Conservation (phyloP, 2,329 filamentous ascomycete species). For the Berkeleyomyces basicola region DNA sequence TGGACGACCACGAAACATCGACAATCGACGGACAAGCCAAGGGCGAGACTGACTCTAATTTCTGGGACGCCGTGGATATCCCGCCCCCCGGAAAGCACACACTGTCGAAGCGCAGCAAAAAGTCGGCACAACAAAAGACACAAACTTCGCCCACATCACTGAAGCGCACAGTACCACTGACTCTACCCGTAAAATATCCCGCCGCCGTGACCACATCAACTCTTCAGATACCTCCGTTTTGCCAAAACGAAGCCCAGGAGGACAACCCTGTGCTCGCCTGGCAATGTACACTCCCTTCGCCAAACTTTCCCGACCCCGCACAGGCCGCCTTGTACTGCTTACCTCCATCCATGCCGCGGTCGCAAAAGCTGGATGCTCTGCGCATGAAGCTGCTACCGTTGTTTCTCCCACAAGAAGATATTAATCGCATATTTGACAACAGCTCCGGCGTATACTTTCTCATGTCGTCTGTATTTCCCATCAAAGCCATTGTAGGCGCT, state of each 20-base stretch:
- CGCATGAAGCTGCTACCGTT: slow-evolving; percentile 16
- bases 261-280: slow-evolving; percentile 6
- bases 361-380: slow-evolving; percentile 11
- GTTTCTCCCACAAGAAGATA: slow-evolving; percentile 22
- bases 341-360: slow-evolving; percentile 4
- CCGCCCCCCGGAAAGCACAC: background rate
- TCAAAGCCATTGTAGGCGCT: slow-evolving; percentile 18
- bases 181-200: background rate
- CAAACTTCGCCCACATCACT: background rate
- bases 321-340: background rate
- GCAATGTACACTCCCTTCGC: slow-evolving; percentile 9
- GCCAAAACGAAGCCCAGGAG: background rate
- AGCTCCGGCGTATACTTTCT: slow-evolving; percentile 19
- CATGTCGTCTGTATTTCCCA: slow-evolving; percentile 19
- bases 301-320: slow-evolving; percentile 1
- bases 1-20: background rate
- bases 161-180: background rate
- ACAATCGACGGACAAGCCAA: background rate
- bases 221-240: background rate
- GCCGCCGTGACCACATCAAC: background rate
- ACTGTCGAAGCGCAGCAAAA: background rate
- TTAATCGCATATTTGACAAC: slow-evolving; percentile 19
- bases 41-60: background rate
- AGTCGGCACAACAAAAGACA: background rate
- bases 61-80: background rate